These are phyloP conservation scores for Didymosphaeria variabile DNA, from an alignment of 2,329 filamentous ascomycete genomes.

Conservation along the genomic window DNA sequence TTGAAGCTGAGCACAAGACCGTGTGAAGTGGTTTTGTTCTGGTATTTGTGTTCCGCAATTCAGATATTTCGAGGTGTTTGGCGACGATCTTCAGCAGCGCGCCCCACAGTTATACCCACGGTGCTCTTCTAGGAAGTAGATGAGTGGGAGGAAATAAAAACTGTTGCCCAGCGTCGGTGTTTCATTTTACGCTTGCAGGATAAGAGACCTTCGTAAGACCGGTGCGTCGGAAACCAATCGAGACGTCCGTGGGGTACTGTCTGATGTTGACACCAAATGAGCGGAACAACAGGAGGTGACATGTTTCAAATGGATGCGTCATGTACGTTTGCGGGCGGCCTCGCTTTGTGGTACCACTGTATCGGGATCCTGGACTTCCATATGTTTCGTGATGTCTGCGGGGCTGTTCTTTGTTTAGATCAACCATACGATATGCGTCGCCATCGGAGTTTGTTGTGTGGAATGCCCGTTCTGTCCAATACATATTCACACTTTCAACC, in stretches of 20 bases:
- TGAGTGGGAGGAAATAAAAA: not conserved
- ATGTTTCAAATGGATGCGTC: not conserved
- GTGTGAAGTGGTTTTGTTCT: not conserved
- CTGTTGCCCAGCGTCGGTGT: not conserved
- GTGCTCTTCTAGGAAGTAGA: slow-evolving; percentile 11
- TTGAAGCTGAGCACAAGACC: not conserved
- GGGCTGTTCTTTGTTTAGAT: slow-evolving; percentile 1
- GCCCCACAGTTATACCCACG: slow-evolving; percentile 5
- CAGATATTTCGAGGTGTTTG: slow-evolving; percentile 20
- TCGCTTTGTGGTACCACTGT: not conserved
- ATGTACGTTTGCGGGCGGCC: slow-evolving; percentile 11
- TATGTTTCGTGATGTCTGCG: not conserved
- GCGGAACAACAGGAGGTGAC: not conserved
- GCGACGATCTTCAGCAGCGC: slow-evolving; percentile 20
- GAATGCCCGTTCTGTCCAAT: not conserved
- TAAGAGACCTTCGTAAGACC: not conserved
- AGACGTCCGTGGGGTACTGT: not conserved
- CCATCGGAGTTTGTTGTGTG: not conserved
- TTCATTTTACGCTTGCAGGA: not conserved
- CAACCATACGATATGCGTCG: not conserved
- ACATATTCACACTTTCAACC: not conserved
- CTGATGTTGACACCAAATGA: not conserved
- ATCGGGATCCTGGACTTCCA: not conserved
- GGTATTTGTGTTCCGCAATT: slow-evolving; percentile 10
- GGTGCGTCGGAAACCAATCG: too few species aligned